Conservation (phyloP, 257 asterid species). For the Fraxinus pennsylvanica region DNA sequence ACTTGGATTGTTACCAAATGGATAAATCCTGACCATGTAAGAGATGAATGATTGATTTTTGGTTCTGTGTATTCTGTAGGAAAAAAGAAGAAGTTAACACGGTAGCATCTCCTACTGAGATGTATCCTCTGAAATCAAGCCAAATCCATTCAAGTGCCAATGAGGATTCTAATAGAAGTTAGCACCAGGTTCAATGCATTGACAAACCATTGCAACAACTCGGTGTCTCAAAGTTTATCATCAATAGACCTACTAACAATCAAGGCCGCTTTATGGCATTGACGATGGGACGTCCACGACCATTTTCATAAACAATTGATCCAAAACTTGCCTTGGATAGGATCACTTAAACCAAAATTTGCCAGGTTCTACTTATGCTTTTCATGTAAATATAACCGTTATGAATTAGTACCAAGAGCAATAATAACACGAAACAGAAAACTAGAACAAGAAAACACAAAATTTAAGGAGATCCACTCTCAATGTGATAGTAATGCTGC, state of each 20-base stretch:
- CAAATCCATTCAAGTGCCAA: background rate
- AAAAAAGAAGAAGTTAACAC: background rate
- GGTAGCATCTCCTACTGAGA: background rate
- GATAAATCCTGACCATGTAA: background rate
- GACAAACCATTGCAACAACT: background rate
- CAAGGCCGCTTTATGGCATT: background rate
- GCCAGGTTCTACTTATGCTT: background rate
- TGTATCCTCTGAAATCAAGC: background rate
- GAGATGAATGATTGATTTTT: background rate
- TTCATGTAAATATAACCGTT: background rate
- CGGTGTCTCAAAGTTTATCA: background rate
- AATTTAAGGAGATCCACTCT: too few species aligned
- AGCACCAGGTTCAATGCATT: background rate
- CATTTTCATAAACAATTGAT: too few species aligned
- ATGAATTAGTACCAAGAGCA: too few species aligned
- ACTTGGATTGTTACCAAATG: background rate
- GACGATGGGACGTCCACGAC: background rate
- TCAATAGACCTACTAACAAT: background rate
- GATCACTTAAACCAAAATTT: background rate
- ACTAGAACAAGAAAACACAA: too few species aligned
- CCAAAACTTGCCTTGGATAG: background rate
- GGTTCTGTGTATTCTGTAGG: background rate
- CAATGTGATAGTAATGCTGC: too few species aligned
- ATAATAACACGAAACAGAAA: too few species aligned
- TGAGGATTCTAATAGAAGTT: background rate